A percentile compares a stretch with the other conserved stretches of the same genome.
Evolutionary conservation across 202 grass and related monocot genomes (phyloP).

Genomic region (Tripidium arundinaceum): DNA sequence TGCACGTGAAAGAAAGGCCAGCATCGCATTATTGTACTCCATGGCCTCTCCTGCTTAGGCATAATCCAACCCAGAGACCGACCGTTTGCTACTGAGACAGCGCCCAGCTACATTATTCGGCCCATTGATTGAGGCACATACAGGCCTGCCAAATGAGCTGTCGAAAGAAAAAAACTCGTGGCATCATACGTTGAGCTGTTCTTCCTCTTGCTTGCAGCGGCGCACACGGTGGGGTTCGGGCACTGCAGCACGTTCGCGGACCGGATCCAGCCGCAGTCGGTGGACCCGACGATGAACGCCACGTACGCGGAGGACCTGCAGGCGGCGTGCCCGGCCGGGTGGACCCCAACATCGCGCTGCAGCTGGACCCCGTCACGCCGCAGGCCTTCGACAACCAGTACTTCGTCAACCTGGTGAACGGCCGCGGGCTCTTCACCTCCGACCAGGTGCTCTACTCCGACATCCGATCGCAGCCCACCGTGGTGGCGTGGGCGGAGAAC

Average conservation of each 20-base stretch:
- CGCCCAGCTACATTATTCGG: slow-evolving; percentile 4
- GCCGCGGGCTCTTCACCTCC: slow-evolving; percentile 66
- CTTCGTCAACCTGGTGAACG: slow-evolving; percentile 78
- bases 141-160: slow-evolving; percentile 24
- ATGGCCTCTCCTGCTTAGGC: background rate
- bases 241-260: slow-evolving; percentile 67
- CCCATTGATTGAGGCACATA: background rate
- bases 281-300: slow-evolving; percentile 66
- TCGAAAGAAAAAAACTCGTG: background rate
- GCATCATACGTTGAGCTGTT: no score
- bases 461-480: slow-evolving; percentile 46
- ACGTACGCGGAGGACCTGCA: slow-evolving; percentile 61
- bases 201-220: slow-evolving; percentile 26
- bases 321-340: slow-evolving; percentile 62
- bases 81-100: background rate
- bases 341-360: slow-evolving; percentile 63
- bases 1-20: slow-evolving; percentile 35
- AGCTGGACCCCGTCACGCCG: slow-evolving; percentile 65
- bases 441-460: slow-evolving; percentile 87
- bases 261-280: slow-evolving; percentile 42
- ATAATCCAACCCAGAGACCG: background rate
- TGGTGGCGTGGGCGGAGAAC: slow-evolving; percentile 62
- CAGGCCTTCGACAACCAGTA: slow-evolving; percentile 84
- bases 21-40: slow-evolving; percentile 21
- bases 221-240: slow-evolving; percentile 69